Percentiles rank a stretch among this genome's conserved stretches.
These are phyloP conservation scores for Fraxinus dipetala DNA, from an alignment of 305 asterid species.

Conservation along the genomic window DNA sequence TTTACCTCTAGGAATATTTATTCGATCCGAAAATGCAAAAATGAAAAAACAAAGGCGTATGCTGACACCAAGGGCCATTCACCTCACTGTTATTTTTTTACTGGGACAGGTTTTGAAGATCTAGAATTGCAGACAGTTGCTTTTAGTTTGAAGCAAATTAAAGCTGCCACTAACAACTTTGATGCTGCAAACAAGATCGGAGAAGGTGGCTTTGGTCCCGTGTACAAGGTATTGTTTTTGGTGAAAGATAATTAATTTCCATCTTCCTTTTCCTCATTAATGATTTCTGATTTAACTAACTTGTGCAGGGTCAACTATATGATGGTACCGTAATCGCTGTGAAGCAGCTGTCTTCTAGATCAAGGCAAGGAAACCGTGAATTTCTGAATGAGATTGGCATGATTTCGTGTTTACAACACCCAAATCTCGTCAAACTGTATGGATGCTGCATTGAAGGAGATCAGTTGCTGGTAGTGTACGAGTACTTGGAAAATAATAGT, in stretches of 20 bases:
- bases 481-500: conserved; percentile 53
- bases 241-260: background rate
- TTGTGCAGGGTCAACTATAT: conserved; percentile 57
- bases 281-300: conserved; percentile 23
- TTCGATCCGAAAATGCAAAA: conserved; percentile 31
- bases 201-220: conserved; percentile 97
- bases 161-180: conserved; percentile 77
- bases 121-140: conserved; percentile 68
- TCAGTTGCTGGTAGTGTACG: conserved; percentile 47
- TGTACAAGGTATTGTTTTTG: conserved; percentile 62
- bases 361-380: conserved; percentile 87
- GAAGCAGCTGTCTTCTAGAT: conserved; percentile 81
- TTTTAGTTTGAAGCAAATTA: conserved; percentile 74
- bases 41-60: background rate
- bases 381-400: conserved; percentile 84
- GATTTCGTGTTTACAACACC: conserved; percentile 72
- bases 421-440: conserved; percentile 48
- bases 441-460: conserved; percentile 55
- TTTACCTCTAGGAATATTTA: conserved; percentile 31
- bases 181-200: conserved; percentile 73
- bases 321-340: conserved; percentile 90
- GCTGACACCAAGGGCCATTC: background rate
- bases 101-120: conserved; percentile 58
- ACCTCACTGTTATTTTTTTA: background rate
- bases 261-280: background rate